Percentiles rank a stretch among this genome's conserved stretches.
Conservation (phyloP, 768 basidiomycete species). For the Fomitopsis pulvina region DNA sequence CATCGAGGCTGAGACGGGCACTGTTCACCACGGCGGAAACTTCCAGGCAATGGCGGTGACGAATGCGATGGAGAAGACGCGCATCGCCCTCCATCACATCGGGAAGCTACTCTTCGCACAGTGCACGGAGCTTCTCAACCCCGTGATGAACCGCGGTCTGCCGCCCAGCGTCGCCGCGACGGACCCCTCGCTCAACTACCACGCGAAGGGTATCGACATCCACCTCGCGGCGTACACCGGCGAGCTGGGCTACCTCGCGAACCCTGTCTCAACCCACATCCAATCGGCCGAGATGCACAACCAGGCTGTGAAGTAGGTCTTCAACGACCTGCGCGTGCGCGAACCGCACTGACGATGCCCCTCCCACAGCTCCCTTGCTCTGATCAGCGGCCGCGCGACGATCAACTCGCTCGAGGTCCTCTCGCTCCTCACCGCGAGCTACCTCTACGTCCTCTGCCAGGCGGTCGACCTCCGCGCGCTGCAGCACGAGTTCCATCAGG, state of each 20-base stretch:
- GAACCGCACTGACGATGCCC: neutral
- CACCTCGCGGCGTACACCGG: slow-evolving; percentile 75
- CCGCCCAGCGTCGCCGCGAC: slow-evolving; percentile 76
- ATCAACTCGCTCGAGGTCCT: slow-evolving; percentile 73
- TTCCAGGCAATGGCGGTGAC: slow-evolving; percentile 87
- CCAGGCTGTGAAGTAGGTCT: slow-evolving; percentile 78
- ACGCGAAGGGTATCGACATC: slow-evolving; percentile 82
- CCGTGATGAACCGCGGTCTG: slow-evolving; percentile 77
- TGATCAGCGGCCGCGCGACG: slow-evolving; percentile 79
- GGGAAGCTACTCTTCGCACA: slow-evolving; percentile 48
- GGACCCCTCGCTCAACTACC: slow-evolving; percentile 78
- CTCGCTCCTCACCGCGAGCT: slow-evolving; percentile 65
- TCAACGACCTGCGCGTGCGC: neutral
- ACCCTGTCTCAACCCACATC: slow-evolving; percentile 78
- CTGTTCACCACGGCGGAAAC: slow-evolving; percentile 78
- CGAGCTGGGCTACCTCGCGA: slow-evolving; percentile 78
- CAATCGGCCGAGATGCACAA: slow-evolving; percentile 92
- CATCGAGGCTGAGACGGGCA: slow-evolving; percentile 58
- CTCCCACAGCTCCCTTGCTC: slow-evolving; percentile 62
- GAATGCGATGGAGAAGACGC: slow-evolving; percentile 84
- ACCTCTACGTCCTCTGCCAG: slow-evolving; percentile 75
- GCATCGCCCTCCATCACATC: slow-evolving; percentile 44
- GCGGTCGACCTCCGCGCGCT: slow-evolving; percentile 81
- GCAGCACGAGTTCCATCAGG: slow-evolving; percentile 55
- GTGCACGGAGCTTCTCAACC: slow-evolving; percentile 68